Percentiles rank a stretch among this genome's conserved stretches.
Conservation (phyloP, 23 red algal genomes). For the Gracilaria gracilis region DNA sequence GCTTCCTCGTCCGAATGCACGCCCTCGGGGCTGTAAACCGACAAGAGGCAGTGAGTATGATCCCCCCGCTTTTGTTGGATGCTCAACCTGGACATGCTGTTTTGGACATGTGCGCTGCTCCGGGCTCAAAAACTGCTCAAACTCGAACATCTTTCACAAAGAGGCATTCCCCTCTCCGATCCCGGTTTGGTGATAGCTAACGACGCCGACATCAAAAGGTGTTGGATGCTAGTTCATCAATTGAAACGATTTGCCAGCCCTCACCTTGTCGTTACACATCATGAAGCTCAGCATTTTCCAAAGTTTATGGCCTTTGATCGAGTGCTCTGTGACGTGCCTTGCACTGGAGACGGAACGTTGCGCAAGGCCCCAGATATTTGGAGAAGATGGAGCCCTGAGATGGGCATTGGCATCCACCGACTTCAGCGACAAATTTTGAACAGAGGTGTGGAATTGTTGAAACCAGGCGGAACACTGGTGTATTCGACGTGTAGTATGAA, state of each 20-base stretch:
- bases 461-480: conserved; percentile 75
- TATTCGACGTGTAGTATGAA: conserved; percentile 98
- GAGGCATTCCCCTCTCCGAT: conserved; percentile 19
- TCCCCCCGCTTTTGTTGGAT: conserved; percentile 88
- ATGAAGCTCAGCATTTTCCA: conserved; percentile 88
- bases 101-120: conserved; percentile 96
- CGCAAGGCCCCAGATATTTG: conserved; percentile 96
- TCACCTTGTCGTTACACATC: conserved; percentile 88
- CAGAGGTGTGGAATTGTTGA: conserved; percentile 82
- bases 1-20: conserved; percentile 89
- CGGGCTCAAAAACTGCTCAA: conserved; percentile 97
- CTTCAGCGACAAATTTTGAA: conserved; percentile 84
- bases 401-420: conserved; percentile 82
- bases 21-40: conserved; percentile 86
- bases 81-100: conserved; percentile 78
- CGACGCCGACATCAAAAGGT: conserved; percentile 89
- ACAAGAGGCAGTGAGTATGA: conserved; percentile 98
- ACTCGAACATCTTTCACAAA: conserved; percentile 67
- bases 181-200: conserved; percentile 90
- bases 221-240: conserved; percentile 95
- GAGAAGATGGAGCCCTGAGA: conserved; percentile 75
- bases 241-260: conserved; percentile 86
- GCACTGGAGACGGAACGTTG: conserved; percentile 95
- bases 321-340: conserved; percentile 97
- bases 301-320: conserved; percentile 78